Percentiles rank a stretch among this genome's conserved stretches.
Conservation (phyloP, 208 protist species). For the Acanthamoeba lenticulata region DNA sequence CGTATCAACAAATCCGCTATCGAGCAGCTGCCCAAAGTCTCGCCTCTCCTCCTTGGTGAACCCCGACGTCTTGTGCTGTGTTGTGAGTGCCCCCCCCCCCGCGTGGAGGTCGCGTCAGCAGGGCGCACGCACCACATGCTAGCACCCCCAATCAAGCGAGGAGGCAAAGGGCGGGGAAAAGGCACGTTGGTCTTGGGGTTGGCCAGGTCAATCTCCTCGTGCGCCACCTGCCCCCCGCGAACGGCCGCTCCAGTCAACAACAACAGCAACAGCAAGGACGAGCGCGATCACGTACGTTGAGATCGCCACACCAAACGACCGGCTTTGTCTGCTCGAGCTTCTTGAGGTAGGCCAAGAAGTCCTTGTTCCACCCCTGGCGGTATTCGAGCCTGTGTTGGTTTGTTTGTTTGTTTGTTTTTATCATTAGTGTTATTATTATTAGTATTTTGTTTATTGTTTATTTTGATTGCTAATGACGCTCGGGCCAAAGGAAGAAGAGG, state of each 20-base stretch:
- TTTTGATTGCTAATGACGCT: not conserved
- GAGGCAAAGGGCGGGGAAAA: not conserved
- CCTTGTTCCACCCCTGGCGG: conserved; percentile 35
- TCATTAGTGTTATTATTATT: too few species aligned
- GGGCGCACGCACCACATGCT: not conserved
- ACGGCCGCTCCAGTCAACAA: too few species aligned
- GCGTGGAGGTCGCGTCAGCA: not conserved
- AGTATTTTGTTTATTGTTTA: not conserved
- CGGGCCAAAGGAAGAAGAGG: not conserved
- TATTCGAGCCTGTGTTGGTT: not conserved
- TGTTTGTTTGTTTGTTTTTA: not conserved
- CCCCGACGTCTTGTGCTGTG: conserved; percentile 2
- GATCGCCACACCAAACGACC: conserved; percentile 47
- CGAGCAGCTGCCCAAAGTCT: conserved; percentile 16
- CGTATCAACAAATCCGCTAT: conserved; percentile 5
- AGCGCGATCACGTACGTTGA: not conserved
- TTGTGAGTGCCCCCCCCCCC: not conserved
- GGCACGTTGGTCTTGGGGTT: conserved; percentile 47
- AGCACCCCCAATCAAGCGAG: too few species aligned
- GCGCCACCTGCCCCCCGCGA: not conserved
- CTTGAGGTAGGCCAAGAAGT: conserved; percentile 28
- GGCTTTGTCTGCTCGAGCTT: conserved; percentile 34
- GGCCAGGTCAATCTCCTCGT: conserved; percentile 27
- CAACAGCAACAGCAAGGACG: too few species aligned
- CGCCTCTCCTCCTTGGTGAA: conserved; percentile 58